A percentile compares a stretch with the other conserved stretches of the same genome.
Evolutionary conservation across 2,329 filamentous ascomycete genomes (phyloP).

Genomic region (Sporothrix phasma): DNA sequence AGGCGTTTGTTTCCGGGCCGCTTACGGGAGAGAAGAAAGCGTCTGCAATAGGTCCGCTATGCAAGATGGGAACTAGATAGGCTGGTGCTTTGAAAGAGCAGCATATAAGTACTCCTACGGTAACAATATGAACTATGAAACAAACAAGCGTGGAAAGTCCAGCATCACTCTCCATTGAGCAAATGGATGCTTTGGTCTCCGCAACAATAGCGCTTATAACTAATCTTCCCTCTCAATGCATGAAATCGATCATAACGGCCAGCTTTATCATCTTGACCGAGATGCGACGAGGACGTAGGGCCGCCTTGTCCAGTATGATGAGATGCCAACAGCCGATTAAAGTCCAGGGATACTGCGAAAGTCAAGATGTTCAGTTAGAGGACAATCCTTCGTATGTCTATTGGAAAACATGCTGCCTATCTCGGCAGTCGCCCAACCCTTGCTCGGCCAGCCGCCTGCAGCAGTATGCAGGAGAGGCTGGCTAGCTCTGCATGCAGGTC

Average conservation of each 20-base stretch:
- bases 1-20: conserved; percentile 8
- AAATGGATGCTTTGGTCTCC: too few species aligned
- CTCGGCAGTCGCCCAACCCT: neutral
- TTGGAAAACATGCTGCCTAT: neutral
- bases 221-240: too few species aligned
- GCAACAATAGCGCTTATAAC: too few species aligned
- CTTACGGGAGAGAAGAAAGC: neutral
- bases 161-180: too few species aligned
- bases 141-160: too few species aligned
- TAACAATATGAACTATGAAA: neutral
- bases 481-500: neutral
- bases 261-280: neutral
- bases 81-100: neutral
- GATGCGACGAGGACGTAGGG: neutral
- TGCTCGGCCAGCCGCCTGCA: neutral
- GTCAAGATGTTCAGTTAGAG: neutral
- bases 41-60: neutral
- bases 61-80: neutral
- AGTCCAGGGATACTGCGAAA: neutral
- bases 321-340: neutral
- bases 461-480: conserved; percentile 4
- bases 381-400: neutral
- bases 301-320: neutral
- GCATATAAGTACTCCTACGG: too few species aligned
- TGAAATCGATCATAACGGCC: too few species aligned